Base-by-base conservation (phyloP, 805 yeast species). In the Myxozyma udenii region DNA sequence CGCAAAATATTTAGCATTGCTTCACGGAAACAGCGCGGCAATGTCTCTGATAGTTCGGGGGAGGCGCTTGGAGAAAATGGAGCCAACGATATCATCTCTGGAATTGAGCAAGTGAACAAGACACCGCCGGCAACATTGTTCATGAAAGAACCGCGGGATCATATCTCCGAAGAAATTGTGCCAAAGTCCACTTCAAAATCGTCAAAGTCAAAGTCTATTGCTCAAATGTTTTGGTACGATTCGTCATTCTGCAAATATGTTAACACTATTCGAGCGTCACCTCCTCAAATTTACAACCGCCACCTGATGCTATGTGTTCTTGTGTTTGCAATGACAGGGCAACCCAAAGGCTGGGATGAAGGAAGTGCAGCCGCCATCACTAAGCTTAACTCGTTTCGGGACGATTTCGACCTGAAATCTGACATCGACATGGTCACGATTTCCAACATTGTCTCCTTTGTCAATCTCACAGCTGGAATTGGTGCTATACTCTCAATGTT, bases 291-390 rank as follows among this genome's bases (percentile, higher is more conserved):
- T 24, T 48, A 48, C 30, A 48, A 48, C 28, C 43, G 44, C 25
- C 47, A 48, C 23, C 26, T 48, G 18, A 25, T 21, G n/a, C 40
- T 48, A 7, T 48, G 52, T 23, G 52, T 48, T 18, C 41, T 48
- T 37, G 52, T 48, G 23, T 48, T 48, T 23, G 52, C 52, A 5
- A 42, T 44, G 21, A 32, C 44, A 3, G 52, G 52, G 12, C 36
- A 33, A 43, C 52, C 52, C 9, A 48, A 48, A 24, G 52, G 52
- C 7, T 48, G 52, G 52, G 52, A 48, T 36, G 52, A 48, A 23
- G 52, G 52, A 30, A 42, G 48, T 19, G 26, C 40, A 7, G 52
- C 52, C 1, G 36, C 52, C 3, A 48, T 48, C 25, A 43, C 48
- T 16, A 30, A 43, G 35, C 44, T 48, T 12, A n/a, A 14, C 3